A percentile compares a stretch with the other conserved stretches of the same genome.
These are phyloP conservation scores for Iodosphaeria phyllophila DNA, from an alignment of 2,329 filamentous ascomycete species.

Conservation along the genomic window DNA sequence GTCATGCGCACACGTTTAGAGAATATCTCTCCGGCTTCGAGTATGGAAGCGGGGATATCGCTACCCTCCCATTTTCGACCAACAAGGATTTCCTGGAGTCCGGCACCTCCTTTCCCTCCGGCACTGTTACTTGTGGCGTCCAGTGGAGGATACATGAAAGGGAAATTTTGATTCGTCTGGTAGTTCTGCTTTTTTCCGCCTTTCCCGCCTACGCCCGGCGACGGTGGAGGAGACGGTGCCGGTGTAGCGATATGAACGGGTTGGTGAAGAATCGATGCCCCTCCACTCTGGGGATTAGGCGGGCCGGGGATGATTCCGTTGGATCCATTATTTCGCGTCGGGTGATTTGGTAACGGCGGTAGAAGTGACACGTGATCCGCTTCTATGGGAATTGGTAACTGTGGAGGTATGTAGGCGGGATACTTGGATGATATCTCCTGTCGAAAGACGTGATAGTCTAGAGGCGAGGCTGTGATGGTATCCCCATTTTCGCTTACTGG, in stretches of 20 bases:
- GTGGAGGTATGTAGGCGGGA: slow-evolving; percentile 83
- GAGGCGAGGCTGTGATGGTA: slow-evolving; percentile 78
- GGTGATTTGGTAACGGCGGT: slow-evolving; percentile 64
- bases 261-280: slow-evolving; percentile 76
- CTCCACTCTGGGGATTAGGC: slow-evolving; percentile 33
- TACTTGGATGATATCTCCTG: slow-evolving; percentile 98
- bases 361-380: slow-evolving; percentile 81
- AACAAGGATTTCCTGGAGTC: slow-evolving; percentile 61
- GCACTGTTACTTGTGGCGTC: slow-evolving; percentile 78
- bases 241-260: slow-evolving; percentile 98
- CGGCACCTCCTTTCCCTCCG: slow-evolving; percentile 72
- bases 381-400: slow-evolving; percentile 66
- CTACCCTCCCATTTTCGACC: slow-evolving; percentile 84
- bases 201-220: slow-evolving; percentile 71
- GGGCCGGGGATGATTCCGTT: slow-evolving; percentile 42
- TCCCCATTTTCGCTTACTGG: slow-evolving; percentile 42
- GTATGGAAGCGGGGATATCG: slow-evolving; percentile 82
- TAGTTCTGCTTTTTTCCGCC: slow-evolving; percentile 98
- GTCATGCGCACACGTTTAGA: slow-evolving; percentile 81
- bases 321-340: slow-evolving; percentile 37
- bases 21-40: slow-evolving; percentile 88
- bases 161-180: slow-evolving; percentile 97
- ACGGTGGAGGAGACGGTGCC: slow-evolving; percentile 85
- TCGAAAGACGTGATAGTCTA: slow-evolving; percentile 91
- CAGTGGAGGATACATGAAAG: slow-evolving; percentile 88